Base-by-base conservation (phyloP, 495 filamentous ascomycete genomes). In the Apodospora peruviana region DNA sequence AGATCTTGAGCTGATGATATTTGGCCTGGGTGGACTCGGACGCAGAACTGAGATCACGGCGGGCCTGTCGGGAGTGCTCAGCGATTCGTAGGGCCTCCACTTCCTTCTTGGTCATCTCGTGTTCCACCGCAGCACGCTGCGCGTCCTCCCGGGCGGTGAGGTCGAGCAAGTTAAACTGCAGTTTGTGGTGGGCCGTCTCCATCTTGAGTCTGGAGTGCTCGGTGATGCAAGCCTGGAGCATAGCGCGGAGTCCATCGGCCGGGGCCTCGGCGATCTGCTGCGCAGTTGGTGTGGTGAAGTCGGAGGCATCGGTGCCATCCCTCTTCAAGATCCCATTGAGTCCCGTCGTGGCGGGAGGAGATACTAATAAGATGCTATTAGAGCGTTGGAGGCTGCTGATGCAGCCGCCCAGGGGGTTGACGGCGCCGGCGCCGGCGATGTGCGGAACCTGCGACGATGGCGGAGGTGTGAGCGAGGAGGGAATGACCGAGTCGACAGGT, bases 41-140 rank as follows among this genome's bases (percentile, higher is more conserved):
- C n/a, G 59, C 61, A 1, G 61, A 46, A 44, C 57, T 67, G 25
- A 74, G 60, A 20, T 76, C 73, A 9, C 68, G 64, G 43, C 68
- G 61, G 32, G 73, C 67, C 35, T 74, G 76, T 8, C 77, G 76
- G 16, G 72, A 60, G 50, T 70, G 63, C 52, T 80, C 74, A 16
- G 74, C 79, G 44, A 72, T 78, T 53, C 90, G 87, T 18, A 98
- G 69, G 9, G 91, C 88, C 50, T 96, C 85, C 5, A 96, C 86
- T 65, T 98, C 94, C 25, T 87, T 79, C 47, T 86, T 83, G n/a
- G 85, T 86, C 72, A 97, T 89, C 41, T 94, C 87, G 48, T 94
- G 88, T 67, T 98, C 93, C 10, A 97, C 93, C 29, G 83, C 87
- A 49, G 91, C 88, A 32, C 90, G 81, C 64, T 94, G 91, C 4